These are phyloP conservation scores for Fusarium pseudonygamai DNA, from an alignment of 2,329 filamentous ascomycete genomes.

Conservation along the genomic window DNA sequence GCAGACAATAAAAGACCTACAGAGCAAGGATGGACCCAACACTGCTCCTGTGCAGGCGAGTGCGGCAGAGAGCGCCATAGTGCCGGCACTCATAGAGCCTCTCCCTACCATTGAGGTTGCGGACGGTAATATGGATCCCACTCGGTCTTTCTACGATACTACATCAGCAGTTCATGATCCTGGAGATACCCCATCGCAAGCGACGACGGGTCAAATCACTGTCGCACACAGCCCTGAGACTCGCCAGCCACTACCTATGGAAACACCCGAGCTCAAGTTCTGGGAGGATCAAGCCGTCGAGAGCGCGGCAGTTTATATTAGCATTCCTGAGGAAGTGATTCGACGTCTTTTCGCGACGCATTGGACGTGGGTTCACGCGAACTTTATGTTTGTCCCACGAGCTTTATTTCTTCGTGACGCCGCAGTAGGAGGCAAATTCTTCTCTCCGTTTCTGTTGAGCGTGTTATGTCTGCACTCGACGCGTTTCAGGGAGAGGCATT, in stretches of 20 bases:
- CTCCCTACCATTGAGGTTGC: neutral
- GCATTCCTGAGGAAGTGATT: neutral
- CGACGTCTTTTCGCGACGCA: neutral
- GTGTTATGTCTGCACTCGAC: neutral
- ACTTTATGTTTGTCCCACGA: constrained; percentile 1
- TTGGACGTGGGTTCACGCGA: neutral
- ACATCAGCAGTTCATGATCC: neutral
- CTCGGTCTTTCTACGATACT: neutral
- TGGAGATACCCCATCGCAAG: neutral
- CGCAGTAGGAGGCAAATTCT: neutral
- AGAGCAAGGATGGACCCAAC: rapidly evolving
- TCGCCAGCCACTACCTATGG: neutral
- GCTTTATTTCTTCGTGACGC: neutral
- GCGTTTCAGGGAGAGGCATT: neutral
- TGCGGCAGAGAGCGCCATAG: rapidly evolving
- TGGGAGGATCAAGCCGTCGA: neutral
- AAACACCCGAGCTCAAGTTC: neutral
- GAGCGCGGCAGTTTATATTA: neutral
- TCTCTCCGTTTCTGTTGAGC: neutral
- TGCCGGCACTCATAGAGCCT: rapidly evolving
- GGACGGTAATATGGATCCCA: neutral
- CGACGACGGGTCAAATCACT: neutral
- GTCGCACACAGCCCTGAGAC: neutral
- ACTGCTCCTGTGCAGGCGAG: neutral
- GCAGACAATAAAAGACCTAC: neutral